phyloP scores from a whole-genome alignment of 805 yeast genomes.

The Priceomyces castillae region DNA sequence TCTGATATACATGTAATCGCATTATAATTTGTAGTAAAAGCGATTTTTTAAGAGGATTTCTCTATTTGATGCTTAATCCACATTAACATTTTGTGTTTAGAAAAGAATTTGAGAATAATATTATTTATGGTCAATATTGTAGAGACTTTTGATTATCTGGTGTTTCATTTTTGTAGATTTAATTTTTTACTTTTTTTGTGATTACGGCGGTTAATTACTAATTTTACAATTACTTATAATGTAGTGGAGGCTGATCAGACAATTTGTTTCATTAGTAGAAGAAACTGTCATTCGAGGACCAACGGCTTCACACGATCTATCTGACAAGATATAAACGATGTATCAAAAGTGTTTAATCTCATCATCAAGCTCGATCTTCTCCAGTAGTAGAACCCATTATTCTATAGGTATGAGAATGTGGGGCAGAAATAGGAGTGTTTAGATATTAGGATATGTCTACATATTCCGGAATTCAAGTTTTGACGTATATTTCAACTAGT shows the following conservation, averaged over 20 bases:
- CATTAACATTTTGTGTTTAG: too few species aligned
- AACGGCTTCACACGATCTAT: conserved; percentile 47
- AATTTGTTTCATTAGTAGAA: conserved; percentile 3
- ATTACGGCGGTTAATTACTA: too few species aligned
- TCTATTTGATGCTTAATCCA: too few species aligned
- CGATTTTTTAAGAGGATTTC: too few species aligned
- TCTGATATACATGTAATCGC: too few species aligned
- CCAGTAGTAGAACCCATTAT: conserved; percentile 59
- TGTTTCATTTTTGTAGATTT: too few species aligned
- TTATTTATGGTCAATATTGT: too few species aligned
- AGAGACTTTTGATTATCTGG: too few species aligned
- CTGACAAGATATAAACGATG: conserved; percentile 36
- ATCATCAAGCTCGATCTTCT: conserved; percentile 55
- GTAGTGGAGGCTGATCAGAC: conserved; percentile 18
- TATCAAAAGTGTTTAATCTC: conserved; percentile 44
- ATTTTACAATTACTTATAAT: too few species aligned
- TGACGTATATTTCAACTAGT: not conserved
- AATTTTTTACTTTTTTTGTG: too few species aligned
- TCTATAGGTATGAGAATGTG: conserved; percentile 47
- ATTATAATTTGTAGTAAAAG: too few species aligned
- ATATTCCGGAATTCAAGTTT: not conserved
- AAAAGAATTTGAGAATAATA: too few species aligned
- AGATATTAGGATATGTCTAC: not conserved
- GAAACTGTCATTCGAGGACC: conserved; percentile 10
- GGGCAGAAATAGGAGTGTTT: conserved; percentile 63